Conservation (phyloP, 2,329 filamentous ascomycete genomes). For the Cercospora sesami region DNA sequence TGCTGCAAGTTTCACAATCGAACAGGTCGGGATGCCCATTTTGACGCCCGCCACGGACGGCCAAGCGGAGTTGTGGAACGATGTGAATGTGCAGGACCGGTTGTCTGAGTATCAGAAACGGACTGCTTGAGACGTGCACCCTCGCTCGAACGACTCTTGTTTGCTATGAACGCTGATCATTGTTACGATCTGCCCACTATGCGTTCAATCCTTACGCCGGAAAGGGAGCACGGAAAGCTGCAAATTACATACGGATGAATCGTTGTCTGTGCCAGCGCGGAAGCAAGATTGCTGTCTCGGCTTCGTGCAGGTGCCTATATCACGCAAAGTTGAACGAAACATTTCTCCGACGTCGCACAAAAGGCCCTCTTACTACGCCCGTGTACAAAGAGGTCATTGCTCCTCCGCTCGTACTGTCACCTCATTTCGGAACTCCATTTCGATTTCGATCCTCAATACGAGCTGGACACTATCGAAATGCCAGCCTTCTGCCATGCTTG, state of each 20-base stretch:
- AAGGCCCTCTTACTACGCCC: too few species aligned
- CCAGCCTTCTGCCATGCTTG: not conserved
- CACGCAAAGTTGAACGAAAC: not conserved
- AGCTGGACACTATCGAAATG: not conserved
- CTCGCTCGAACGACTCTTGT: not conserved
- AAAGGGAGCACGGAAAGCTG: not conserved
- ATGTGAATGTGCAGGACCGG: constrained; percentile 45
- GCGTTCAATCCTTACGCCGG: not conserved
- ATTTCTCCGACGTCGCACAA: not conserved
- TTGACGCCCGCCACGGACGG: constrained; percentile 41
- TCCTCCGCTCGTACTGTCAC: too few species aligned
- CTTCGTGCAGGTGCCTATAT: not conserved
- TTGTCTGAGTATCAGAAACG: constrained; percentile 40
- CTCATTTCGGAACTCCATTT: too few species aligned
- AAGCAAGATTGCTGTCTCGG: not conserved
- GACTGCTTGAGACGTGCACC: not conserved
- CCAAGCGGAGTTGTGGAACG: constrained; percentile 51
- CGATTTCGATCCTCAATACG: not conserved
- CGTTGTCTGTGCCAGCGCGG: not conserved
- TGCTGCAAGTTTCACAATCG: constrained; percentile 88
- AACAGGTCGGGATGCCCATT: constrained; percentile 82
- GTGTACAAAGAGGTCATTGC: too few species aligned
- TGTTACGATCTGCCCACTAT: not conserved
- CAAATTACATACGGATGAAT: not conserved
- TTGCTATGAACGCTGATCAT: not conserved